phyloP scores from a whole-genome alignment of 495 filamentous ascomycete genomes.

The Annulohypoxylon stygium region DNA sequence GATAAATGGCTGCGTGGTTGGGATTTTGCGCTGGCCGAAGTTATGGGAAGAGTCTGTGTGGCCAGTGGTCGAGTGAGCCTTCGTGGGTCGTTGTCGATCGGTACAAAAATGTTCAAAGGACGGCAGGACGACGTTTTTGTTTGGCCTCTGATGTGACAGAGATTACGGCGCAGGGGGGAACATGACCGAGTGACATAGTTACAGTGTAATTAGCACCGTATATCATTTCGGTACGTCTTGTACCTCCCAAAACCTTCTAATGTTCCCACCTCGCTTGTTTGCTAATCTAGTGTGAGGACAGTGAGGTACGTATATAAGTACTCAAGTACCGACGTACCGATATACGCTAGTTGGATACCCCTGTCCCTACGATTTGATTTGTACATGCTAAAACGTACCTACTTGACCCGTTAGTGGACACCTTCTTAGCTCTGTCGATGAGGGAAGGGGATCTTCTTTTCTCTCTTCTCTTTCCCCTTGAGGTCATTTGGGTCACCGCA shows the following conservation, averaged over 20 bases:
- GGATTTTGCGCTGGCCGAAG: slow-evolving; percentile 47
- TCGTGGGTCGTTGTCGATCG: slow-evolving; percentile 49
- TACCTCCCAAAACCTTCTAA: not conserved
- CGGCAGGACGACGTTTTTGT: slow-evolving; percentile 43
- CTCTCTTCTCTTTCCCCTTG: not conserved
- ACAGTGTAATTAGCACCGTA: slow-evolving; percentile 39
- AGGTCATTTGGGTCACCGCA: slow-evolving; percentile 16
- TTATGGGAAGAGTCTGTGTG: slow-evolving; percentile 44
- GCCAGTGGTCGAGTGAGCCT: slow-evolving; percentile 27
- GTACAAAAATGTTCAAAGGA: slow-evolving; percentile 47
- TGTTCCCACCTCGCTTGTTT: slow-evolving; percentile 10
- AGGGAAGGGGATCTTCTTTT: not conserved
- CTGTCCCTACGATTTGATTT: not conserved
- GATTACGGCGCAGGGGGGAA: slow-evolving; percentile 43
- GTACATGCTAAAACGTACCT: not conserved
- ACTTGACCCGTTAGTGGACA: slow-evolving; percentile 2
- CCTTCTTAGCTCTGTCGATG: slow-evolving; percentile 8
- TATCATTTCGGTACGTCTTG: slow-evolving; percentile 12
- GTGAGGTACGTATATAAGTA: slow-evolving; percentile 2
- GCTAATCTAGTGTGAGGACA: not conserved
- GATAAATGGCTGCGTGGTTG: slow-evolving; percentile 36
- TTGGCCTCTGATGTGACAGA: slow-evolving; percentile 44
- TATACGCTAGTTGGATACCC: not conserved
- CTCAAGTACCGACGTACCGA: not conserved
- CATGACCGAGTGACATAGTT: slow-evolving; percentile 42